Conservation (phyloP, 305 asterid species). For the Rubia tinctorum region DNA sequence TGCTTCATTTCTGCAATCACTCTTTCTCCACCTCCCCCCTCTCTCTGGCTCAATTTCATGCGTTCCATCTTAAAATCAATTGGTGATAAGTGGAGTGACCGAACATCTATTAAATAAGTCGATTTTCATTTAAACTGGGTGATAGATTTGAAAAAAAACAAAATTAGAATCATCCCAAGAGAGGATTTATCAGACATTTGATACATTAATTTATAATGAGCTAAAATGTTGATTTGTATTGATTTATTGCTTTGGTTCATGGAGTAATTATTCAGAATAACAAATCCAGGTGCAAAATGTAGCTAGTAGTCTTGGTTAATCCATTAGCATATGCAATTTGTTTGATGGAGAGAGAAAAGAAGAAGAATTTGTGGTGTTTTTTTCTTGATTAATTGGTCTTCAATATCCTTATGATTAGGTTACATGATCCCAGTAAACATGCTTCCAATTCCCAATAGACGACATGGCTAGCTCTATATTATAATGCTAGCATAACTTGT, state of each 20-base stretch:
- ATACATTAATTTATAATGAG: not conserved
- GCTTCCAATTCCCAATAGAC: not conserved
- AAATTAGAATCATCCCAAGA: too few relatives aligned
- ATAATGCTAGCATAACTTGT: not conserved
- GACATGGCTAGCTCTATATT: not conserved
- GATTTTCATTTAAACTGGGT: too few relatives aligned
- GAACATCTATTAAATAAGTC: too few relatives aligned
- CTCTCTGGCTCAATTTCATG: accelerated
- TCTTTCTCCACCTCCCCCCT: too few relatives aligned
- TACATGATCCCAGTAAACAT: not conserved
- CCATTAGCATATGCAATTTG: too few relatives aligned
- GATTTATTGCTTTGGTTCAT: not conserved
- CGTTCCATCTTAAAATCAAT: too few relatives aligned
- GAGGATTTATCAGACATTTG: not conserved
- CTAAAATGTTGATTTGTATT: not conserved
- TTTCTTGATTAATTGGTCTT: not conserved
- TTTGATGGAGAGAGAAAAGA: not conserved
- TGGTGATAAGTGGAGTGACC: too few relatives aligned
- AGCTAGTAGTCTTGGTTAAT: too few relatives aligned
- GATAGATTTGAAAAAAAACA: too few relatives aligned
- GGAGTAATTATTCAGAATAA: too few relatives aligned
- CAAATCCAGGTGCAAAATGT: not conserved
- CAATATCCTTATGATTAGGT: not conserved
- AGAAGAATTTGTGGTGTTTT: too few relatives aligned
- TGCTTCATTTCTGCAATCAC: conserved; percentile 16